Conservation (phyloP, 2,329 filamentous ascomycete species). For the Fusarium concolor region DNA sequence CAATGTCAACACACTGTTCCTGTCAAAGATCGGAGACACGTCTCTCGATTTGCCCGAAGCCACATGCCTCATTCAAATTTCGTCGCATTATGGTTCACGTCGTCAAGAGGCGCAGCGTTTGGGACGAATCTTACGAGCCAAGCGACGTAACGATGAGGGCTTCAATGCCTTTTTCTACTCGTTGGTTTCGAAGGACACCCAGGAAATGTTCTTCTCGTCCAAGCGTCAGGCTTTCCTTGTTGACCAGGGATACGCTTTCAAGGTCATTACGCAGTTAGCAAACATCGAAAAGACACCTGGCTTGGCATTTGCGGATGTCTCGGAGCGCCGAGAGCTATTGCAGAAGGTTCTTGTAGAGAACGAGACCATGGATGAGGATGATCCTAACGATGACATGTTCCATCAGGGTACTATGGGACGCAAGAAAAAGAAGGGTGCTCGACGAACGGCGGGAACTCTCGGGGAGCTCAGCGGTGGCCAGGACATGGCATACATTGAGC, state of each 20-base stretch:
- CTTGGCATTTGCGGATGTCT: slow-evolving; percentile 81
- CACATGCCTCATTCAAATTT: slow-evolving; percentile 96
- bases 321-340: slow-evolving; percentile 86
- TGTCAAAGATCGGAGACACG: slow-evolving; percentile 98
- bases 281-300: slow-evolving; percentile 87
- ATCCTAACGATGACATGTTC: slow-evolving; percentile 63
- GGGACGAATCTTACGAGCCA: slow-evolving; percentile 92
- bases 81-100: slow-evolving; percentile 95
- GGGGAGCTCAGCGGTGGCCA: slow-evolving; percentile 90
- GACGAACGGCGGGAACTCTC: slow-evolving; percentile 85
- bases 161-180: slow-evolving; percentile 99
- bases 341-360: slow-evolving; percentile 91
- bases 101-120: slow-evolving; percentile 95
- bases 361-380: slow-evolving; percentile 79
- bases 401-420: slow-evolving; percentile 60
- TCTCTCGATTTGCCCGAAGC: slow-evolving; percentile 97
- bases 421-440: slow-evolving; percentile 69
- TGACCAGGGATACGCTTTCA: slow-evolving; percentile 98
- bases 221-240: slow-evolving; percentile 97
- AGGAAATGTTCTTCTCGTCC: slow-evolving; percentile 97
- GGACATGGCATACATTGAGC: slow-evolving; percentile 96
- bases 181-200: slow-evolving; percentile 94
- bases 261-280: slow-evolving; percentile 95
- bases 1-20: slow-evolving; percentile 89
- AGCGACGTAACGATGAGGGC: slow-evolving; percentile 95